phyloP scores from a whole-genome alignment of 2,329 filamentous ascomycete species.

The Diaporthe nobilis region DNA sequence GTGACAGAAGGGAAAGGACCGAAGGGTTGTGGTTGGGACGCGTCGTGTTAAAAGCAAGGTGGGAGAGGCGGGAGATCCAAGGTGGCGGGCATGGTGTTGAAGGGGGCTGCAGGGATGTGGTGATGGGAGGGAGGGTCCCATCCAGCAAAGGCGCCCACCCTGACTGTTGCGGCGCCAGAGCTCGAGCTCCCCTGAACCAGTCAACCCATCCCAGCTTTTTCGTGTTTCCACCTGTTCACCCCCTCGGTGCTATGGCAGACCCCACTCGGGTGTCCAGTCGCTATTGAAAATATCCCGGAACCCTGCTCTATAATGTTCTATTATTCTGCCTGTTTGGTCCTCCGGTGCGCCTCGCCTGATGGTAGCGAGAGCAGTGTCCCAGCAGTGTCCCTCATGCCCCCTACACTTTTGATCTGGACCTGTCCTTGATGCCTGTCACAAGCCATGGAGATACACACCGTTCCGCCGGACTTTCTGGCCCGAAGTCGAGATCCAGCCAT shows the following conservation, averaged over 20 bases:
- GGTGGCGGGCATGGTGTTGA: constrained; percentile 31
- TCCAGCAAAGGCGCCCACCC: constrained; percentile 20
- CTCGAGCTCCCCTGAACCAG: constrained; percentile 33
- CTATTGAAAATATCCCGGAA: constrained; percentile 21
- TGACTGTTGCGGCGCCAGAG: constrained; percentile 33
- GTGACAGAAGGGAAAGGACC: neutral
- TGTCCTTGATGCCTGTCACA: constrained; percentile 14
- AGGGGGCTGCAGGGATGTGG: constrained; percentile 28
- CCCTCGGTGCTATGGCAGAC: constrained; percentile 17
- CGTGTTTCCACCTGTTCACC: constrained; percentile 27
- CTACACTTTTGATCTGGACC: constrained; percentile 12
- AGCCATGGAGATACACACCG: constrained; percentile 7
- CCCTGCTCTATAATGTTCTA: constrained; percentile 23
- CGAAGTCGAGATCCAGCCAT: constrained; percentile 20
- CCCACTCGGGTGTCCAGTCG: constrained; percentile 1
- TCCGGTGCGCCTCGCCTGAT: neutral
- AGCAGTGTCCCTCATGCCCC: neutral
- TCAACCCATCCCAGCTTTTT: constrained; percentile 28
- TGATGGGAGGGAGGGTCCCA: constrained; percentile 23
- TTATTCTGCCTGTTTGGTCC: constrained; percentile 20
- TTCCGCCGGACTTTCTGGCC: constrained; percentile 17
- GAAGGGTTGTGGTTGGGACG: neutral
- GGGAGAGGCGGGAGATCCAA: constrained; percentile 11
- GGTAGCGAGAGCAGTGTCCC: constrained; percentile 16
- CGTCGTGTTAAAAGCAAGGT: constrained; percentile 24